Percentiles rank a stretch among this genome's conserved stretches.
Evolutionary conservation across 1,284 basidiomycete species (phyloP).

Genomic region (Sanghuangporus baumii): DNA sequence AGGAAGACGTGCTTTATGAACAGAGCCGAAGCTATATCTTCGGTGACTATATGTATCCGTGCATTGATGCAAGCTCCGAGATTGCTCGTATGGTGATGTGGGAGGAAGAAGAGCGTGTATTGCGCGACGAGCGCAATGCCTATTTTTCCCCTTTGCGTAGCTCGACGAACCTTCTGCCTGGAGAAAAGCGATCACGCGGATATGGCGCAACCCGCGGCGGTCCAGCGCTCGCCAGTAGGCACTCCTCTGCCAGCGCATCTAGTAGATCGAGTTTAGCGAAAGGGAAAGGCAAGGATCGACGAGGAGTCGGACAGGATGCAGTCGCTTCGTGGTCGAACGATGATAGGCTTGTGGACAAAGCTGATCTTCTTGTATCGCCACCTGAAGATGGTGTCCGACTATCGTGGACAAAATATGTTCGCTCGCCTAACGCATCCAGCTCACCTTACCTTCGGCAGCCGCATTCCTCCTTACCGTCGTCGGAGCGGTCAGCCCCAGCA

Average conservation of each 20-base stretch:
- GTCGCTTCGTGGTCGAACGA: background rate
- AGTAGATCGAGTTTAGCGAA: slow-evolving; percentile 16
- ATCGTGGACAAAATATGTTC: slow-evolving; percentile 39
- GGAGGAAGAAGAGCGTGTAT: slow-evolving; percentile 66
- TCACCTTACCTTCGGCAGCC: slow-evolving; percentile 10
- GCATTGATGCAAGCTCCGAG: slow-evolving; percentile 81
- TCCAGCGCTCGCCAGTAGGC: slow-evolving; percentile 12
- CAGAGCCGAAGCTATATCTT: slow-evolving; percentile 74
- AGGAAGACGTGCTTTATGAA: slow-evolving; percentile 66
- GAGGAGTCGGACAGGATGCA: background rate
- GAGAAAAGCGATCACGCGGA: slow-evolving; percentile 33
- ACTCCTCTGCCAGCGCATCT: slow-evolving; percentile 9
- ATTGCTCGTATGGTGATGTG: slow-evolving; percentile 58
- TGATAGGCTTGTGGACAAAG: slow-evolving; percentile 35
- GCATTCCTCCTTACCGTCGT: slow-evolving; percentile 18
- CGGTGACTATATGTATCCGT: slow-evolving; percentile 91
- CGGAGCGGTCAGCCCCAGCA: slow-evolving; percentile 16
- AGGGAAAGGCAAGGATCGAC: slow-evolving; percentile 21
- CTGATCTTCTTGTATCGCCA: slow-evolving; percentile 31
- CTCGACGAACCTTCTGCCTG: slow-evolving; percentile 35
- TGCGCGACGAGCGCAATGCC: slow-evolving; percentile 62
- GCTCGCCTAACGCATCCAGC: slow-evolving; percentile 13
- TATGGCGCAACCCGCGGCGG: slow-evolving; percentile 51
- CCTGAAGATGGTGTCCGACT: slow-evolving; percentile 33
- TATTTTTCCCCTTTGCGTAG: slow-evolving; percentile 58